phyloP scores from a whole-genome alignment of 192 early-diverging fungal species.

The Thamnidium elegans region DNA sequence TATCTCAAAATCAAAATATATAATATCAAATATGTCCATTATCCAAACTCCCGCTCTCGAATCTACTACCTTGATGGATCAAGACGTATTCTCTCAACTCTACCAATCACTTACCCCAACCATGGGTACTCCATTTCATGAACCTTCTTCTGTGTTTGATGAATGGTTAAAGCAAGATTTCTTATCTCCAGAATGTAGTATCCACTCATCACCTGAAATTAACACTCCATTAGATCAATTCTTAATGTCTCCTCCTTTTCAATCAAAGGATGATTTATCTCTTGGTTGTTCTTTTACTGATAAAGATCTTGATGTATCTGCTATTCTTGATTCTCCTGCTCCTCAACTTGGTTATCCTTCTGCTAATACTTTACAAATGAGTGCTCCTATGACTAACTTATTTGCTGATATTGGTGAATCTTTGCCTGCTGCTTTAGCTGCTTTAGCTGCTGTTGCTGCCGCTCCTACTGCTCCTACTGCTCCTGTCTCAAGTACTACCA shows the following conservation, averaged over 20 bases:
- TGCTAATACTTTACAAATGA: background rate
- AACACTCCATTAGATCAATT: slow-evolving; percentile 33
- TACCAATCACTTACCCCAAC: slow-evolving; percentile 26
- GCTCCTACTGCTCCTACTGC: background rate
- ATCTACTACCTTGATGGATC: slow-evolving; percentile 8
- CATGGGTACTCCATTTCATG: slow-evolving; percentile 4
- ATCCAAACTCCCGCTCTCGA: slow-evolving; percentile 14
- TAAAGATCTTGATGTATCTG: slow-evolving; percentile 25
- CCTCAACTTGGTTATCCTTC: background rate
- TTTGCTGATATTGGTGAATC: slow-evolving; percentile 18
- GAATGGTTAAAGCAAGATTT: slow-evolving; percentile 47
- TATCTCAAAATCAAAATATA: no score
- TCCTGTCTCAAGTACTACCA: background rate
- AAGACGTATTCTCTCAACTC: slow-evolving; percentile 31
- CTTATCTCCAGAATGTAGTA: slow-evolving; percentile 24
- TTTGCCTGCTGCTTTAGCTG: slow-evolving; percentile 17
- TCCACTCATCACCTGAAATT: slow-evolving; percentile 27
- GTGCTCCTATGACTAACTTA: background rate
- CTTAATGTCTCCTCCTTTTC: slow-evolving; percentile 29
- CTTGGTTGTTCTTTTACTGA: background rate
- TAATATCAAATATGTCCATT: slow-evolving; percentile 10
- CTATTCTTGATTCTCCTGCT: slow-evolving; percentile 25
- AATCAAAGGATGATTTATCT: slow-evolving; percentile 5
- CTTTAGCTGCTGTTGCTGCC: background rate
- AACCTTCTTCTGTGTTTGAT: slow-evolving; percentile 33